Evolutionary conservation across 1,284 basidiomycete species (phyloP).

Genomic region (Ceratobasidium papillatum): DNA sequence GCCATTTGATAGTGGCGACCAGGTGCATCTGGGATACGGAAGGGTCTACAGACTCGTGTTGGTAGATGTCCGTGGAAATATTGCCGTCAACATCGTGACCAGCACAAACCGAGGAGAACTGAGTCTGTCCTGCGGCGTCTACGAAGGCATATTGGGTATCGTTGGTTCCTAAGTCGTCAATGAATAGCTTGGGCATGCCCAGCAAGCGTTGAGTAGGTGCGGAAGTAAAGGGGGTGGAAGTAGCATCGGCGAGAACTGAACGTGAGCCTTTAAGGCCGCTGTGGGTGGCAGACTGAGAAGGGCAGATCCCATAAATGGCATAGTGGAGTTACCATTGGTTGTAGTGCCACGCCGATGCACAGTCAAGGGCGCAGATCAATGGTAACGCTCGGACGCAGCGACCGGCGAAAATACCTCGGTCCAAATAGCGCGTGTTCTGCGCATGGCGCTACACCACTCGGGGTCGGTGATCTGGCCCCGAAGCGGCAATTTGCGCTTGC

Average conservation of each 20-base stretch:
- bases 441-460: slow-evolving; percentile 24
- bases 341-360: slow-evolving; percentile 39
- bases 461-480: slow-evolving; percentile 11
- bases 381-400: slow-evolving; percentile 19
- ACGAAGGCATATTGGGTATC: slow-evolving; percentile 35
- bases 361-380: slow-evolving; percentile 27
- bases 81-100: slow-evolving; percentile 8
- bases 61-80: slow-evolving; percentile 35
- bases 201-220: neutral
- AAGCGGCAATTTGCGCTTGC: slow-evolving; percentile 30
- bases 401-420: slow-evolving; percentile 37
- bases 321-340: slow-evolving; percentile 5
- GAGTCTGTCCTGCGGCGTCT: slow-evolving; percentile 20
- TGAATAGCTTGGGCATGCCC: slow-evolving; percentile 40
- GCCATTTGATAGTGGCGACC: slow-evolving; percentile 38
- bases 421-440: slow-evolving; percentile 34
- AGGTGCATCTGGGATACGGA: neutral
- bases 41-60: slow-evolving; percentile 11
- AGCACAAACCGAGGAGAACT: slow-evolving; percentile 14
- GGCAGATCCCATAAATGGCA: slow-evolving; percentile 6
- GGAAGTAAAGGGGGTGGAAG: slow-evolving; percentile 10
- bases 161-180: slow-evolving; percentile 27
- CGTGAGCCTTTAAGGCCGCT: slow-evolving; percentile 34
- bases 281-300: slow-evolving; percentile 8
- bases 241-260: neutral